Base-by-base conservation (phyloP, 139 green algal genomes). In the Chlorella sp. region DNA sequence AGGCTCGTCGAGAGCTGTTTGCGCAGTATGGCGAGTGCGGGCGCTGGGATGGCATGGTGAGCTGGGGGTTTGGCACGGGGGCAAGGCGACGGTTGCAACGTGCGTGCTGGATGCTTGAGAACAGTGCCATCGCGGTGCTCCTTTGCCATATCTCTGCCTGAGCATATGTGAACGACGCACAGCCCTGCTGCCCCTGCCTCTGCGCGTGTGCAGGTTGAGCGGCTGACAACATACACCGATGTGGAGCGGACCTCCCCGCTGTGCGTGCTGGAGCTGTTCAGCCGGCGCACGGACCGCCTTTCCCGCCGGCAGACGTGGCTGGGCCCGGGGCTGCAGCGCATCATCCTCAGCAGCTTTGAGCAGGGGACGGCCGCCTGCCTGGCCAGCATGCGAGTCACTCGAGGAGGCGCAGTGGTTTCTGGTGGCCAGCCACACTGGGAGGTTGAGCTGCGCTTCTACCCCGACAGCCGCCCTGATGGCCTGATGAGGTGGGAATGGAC, bases 11-110 rank as follows among this genome's bases (percentile, higher is more conserved):
- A 39, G 95, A 98, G 84, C 90, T 97, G 28, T 97, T 95, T 74
- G 94, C 95, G 1, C 78, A 86, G 36, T 97, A 96, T 84, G 95
- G 95, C 28, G 94, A 97, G 80, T 96, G 92, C 90, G 86, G 68
- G 26, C 90, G 93, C 56, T 97, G 93, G 92, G 95, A 98, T 64
- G 95, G 95, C 44, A 89, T 96, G 85, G 88, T 96, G 74, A 82
- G 76, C 9, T 6, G 9, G n/a, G n/a, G n/a, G n/a, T n/a, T n/a
- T n/a, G n/a, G n/a, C n/a, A n/a, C n/a, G n/a, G n/a, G n/a, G n/a
- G n/a, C n/a, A n/a, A n/a, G n/a, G n/a, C n/a, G n/a, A n/a, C n/a
- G n/a, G n/a, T n/a, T 51, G 44, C 44, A 51, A 51, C 44, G 6
- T 51, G 44, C 44, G 9, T 9, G 44, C 9, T 51, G 44, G 44